A percentile compares a stretch with the other conserved stretches of the same genome.
Conservation (phyloP, 345 rosid species). For the Gossypium anomalum region DNA sequence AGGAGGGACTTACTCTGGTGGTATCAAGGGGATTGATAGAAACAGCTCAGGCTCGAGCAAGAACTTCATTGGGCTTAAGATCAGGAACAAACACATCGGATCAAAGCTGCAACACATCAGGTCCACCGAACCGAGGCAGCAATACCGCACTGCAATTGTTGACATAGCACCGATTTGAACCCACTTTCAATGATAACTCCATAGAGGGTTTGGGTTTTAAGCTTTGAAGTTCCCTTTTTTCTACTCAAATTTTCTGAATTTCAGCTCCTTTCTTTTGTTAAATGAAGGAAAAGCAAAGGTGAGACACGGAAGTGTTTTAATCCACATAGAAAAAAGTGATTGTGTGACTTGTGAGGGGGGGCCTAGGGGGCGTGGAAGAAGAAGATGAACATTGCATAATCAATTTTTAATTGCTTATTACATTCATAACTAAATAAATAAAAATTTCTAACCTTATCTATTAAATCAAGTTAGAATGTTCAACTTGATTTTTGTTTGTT, state of each 20-base stretch:
- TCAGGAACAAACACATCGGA: slow-evolving; percentile 65
- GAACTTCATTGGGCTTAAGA: slow-evolving; percentile 70
- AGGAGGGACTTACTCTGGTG: slow-evolving; percentile 47
- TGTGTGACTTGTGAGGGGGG: not conserved
- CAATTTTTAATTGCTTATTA: not conserved
- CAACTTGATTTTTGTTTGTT: not conserved
- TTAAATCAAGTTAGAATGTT: not conserved
- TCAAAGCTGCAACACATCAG: slow-evolving; percentile 78
- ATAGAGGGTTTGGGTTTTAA: not conserved
- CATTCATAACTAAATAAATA: not conserved
- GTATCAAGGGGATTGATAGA: slow-evolving; percentile 89
- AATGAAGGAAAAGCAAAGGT: not conserved
- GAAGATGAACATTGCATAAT: not conserved
- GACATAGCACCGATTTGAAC: slow-evolving; percentile 40
- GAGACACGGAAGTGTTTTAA: not conserved
- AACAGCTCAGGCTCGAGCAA: slow-evolving; percentile 79
- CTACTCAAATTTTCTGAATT: not conserved
- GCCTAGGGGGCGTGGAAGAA: not conserved
- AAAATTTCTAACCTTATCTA: not conserved
- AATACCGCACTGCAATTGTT: slow-evolving; percentile 81
- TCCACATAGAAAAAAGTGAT: not conserved
- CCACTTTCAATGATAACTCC: slow-evolving; percentile 8
- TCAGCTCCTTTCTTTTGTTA: not conserved
- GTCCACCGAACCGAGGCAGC: slow-evolving; percentile 85
- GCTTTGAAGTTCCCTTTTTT: not conserved